These are phyloP conservation scores for Musa itinerans DNA, from an alignment of 176 grass and related monocot species.

Conservation along the genomic window DNA sequence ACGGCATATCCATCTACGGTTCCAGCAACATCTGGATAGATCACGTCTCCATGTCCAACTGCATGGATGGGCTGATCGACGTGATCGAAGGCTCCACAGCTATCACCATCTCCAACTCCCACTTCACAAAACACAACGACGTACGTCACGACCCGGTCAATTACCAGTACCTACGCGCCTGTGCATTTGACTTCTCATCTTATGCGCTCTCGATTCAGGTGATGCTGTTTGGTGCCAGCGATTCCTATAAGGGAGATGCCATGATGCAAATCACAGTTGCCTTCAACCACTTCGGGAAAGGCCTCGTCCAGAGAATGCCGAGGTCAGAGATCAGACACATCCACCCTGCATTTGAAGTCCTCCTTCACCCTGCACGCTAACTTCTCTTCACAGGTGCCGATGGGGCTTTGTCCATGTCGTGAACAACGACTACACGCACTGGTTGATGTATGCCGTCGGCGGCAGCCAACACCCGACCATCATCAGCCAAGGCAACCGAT, in stretches of 20 bases:
- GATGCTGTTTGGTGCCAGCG: background rate
- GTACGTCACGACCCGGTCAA: background rate
- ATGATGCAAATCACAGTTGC: no score
- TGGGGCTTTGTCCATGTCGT: background rate
- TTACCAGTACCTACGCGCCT: no score
- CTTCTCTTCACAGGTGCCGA: background rate
- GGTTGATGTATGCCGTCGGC: background rate
- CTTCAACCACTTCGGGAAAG: no score
- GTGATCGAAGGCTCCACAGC: background rate
- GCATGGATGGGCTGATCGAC: background rate
- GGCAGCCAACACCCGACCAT: background rate
- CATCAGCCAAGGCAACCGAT: background rate
- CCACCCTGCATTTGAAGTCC: no score
- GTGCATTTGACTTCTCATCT: background rate
- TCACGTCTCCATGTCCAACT: background rate
- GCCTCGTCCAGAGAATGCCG: background rate
- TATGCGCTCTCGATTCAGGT: background rate
- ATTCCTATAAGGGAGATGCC: background rate
- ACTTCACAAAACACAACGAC: background rate
- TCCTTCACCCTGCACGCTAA: no score
- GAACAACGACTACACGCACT: background rate
- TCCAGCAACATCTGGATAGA: slow-evolving; percentile 8
- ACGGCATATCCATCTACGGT: slow-evolving; percentile 4
- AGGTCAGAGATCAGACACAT: no score
- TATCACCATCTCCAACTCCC: slow-evolving; percentile 6